Evolutionary conservation across 1,284 basidiomycete genomes (phyloP).

Genomic region (Microbotryum lychnidis-dioicae): DNA sequence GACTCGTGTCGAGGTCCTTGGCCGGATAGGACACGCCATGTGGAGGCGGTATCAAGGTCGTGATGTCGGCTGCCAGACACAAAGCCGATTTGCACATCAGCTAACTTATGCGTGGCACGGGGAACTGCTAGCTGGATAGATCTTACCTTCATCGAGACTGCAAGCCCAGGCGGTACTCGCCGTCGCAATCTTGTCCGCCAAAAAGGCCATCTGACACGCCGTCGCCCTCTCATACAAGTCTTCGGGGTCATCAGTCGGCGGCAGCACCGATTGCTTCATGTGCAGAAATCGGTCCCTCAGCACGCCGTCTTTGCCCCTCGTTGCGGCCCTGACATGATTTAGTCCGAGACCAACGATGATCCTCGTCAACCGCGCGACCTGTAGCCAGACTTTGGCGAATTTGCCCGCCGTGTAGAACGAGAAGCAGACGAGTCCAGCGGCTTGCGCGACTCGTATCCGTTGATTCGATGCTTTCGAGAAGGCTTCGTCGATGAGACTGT

Average conservation of each 20-base stretch:
- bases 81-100: not conserved
- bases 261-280: conserved; percentile 18
- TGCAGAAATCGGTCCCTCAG: not conserved
- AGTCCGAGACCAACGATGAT: conserved; percentile 65
- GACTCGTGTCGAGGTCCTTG: not conserved
- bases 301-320: not conserved
- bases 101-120: no score
- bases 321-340: conserved; percentile 15
- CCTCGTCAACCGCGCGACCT: conserved; percentile 71
- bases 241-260: conserved; percentile 13
- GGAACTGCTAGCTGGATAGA: no score
- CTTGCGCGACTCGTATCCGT: conserved; percentile 73
- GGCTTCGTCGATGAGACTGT: conserved; percentile 60
- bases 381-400: conserved; percentile 83
- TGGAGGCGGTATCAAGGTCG: not conserved
- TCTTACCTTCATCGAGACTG: conserved; percentile 22
- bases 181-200: conserved; percentile 25
- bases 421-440: conserved; percentile 71
- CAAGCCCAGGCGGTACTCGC: conserved; percentile 32
- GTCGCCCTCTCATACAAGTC: conserved; percentile 15
- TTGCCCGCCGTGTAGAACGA: conserved; percentile 69
- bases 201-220: conserved; percentile 27
- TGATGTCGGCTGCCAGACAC: not conserved
- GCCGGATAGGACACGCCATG: not conserved
- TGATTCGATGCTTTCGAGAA: conserved; percentile 67